Conservation (phyloP, 1,284 basidiomycete species). For the Pseudozyma sp. region DNA sequence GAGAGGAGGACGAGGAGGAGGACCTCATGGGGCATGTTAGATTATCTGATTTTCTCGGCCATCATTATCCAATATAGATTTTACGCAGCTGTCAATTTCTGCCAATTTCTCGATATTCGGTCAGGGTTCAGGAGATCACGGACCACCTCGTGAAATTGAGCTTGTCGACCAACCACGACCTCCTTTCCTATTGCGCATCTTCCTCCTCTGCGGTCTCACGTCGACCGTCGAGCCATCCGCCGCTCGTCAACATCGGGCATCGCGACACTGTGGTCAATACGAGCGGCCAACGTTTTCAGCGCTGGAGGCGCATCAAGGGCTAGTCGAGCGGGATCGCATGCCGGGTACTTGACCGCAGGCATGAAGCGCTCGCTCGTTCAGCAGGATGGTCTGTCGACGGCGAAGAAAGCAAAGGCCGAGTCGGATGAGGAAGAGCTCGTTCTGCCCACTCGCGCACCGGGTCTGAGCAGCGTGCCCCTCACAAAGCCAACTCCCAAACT, state of each 20-base stretch:
- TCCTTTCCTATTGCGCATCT: too few species aligned
- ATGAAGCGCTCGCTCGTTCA: slow-evolving; percentile 28
- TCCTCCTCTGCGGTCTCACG: too few species aligned
- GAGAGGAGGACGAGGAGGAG: slow-evolving; percentile 3
- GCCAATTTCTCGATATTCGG: too few species aligned
- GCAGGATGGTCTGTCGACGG: neutral
- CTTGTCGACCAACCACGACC: too few species aligned
- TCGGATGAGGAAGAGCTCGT: slow-evolving; percentile 18
- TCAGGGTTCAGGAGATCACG: slow-evolving; percentile 7
- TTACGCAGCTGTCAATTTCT: too few species aligned
- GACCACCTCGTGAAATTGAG: neutral
- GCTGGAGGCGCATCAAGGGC: slow-evolving; percentile 12
- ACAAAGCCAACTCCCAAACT: slow-evolving; percentile 22
- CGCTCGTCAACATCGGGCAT: neutral
- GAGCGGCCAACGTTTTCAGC: neutral
- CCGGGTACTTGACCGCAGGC: neutral
- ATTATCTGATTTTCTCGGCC: too few species aligned
- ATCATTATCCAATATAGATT: too few species aligned
- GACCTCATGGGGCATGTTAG: neutral
- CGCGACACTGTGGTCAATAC: slow-evolving; percentile 21
- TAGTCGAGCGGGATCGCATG: neutral
- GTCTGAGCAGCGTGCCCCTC: neutral
- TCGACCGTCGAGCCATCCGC: too few species aligned
- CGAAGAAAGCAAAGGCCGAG: slow-evolving; percentile 16
- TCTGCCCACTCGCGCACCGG: slow-evolving; percentile 8